phyloP scores from a whole-genome alignment of 345 rosid species.

The Cardamine chenopodiifolia region DNA sequence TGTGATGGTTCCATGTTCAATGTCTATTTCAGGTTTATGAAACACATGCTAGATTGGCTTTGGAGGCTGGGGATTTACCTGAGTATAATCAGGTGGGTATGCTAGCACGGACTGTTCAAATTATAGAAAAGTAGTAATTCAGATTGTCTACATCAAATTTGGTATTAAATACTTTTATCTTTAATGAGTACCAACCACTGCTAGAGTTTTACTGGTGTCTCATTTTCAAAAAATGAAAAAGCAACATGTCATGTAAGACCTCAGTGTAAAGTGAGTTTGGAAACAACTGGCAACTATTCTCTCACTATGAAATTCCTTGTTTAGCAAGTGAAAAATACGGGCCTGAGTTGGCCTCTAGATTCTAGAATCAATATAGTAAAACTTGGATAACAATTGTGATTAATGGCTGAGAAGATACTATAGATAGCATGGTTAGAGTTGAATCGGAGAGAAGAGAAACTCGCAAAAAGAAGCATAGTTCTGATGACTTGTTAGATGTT shows the following conservation, averaged over 20 bases:
- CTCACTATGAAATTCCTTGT: background rate
- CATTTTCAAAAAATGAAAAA: background rate
- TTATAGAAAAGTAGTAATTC: constrained; percentile 19
- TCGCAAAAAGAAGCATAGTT: background rate
- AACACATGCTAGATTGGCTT: constrained; percentile 95
- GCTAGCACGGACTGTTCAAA: constrained; percentile 16
- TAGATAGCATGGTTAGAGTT: constrained; percentile 4
- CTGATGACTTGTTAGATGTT: background rate
- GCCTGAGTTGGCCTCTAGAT: background rate
- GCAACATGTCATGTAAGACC: constrained; percentile 6
- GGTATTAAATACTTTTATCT: background rate
- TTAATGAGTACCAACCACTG: constrained; percentile 5
- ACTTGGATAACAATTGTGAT: background rate
- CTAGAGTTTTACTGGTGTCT: constrained; percentile 2
- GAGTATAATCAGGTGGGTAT: constrained; percentile 95
- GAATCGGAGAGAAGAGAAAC: background rate
- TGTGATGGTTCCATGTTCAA: constrained; percentile 26
- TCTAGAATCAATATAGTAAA: background rate
- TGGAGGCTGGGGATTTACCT: constrained; percentile 88
- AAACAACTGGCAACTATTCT: constrained; percentile 9
- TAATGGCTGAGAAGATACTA: constrained; percentile 4
- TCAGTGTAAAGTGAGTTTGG: background rate
- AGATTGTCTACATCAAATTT: constrained; percentile 10
- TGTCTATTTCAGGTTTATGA: constrained; percentile 82
- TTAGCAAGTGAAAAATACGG: background rate